phyloP scores from a whole-genome alignment of 768 basidiomycete species.

The Lactifluus hygrophoroides region DNA sequence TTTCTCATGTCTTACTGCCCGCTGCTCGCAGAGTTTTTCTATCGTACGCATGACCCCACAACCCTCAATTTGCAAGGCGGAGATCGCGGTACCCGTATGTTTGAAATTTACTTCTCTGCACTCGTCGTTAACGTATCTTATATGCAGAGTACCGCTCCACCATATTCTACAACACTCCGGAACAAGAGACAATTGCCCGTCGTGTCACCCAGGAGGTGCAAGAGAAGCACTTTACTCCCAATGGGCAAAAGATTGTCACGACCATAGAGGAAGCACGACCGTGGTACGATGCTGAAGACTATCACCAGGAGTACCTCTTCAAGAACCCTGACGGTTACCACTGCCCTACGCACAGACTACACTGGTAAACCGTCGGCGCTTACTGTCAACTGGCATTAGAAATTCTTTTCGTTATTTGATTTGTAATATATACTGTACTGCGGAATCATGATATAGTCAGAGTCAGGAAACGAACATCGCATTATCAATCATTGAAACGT shows the following conservation, averaged over 20 bases:
- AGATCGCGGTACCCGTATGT: slow-evolving; percentile 72
- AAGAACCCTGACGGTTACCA: slow-evolving; percentile 87
- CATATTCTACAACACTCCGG: slow-evolving; percentile 72
- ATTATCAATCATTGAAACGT: not conserved
- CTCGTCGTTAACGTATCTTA: not conserved
- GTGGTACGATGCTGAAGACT: slow-evolving; percentile 82
- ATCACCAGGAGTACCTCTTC: slow-evolving; percentile 76
- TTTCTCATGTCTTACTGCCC: not conserved
- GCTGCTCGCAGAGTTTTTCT: slow-evolving; percentile 69
- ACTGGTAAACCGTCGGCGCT: slow-evolving; percentile 78
- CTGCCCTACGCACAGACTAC: slow-evolving; percentile 79
- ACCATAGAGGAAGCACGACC: slow-evolving; percentile 56
- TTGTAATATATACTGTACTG: not conserved
- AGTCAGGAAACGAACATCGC: not conserved
- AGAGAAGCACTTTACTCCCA: slow-evolving; percentile 69
- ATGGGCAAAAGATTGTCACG: slow-evolving; percentile 66
- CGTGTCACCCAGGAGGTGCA: slow-evolving; percentile 78
- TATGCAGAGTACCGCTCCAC: slow-evolving; percentile 81
- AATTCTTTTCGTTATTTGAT: not conserved
- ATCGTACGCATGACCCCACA: slow-evolving; percentile 90
- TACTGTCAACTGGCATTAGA: too few relatives aligned
- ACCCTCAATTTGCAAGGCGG: slow-evolving; percentile 70
- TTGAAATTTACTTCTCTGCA: too few relatives aligned
- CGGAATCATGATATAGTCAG: not conserved
- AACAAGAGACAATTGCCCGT: slow-evolving; percentile 64